Base-by-base conservation (phyloP, 1,284 basidiomycete species). In the Agaricales sp. region DNA sequence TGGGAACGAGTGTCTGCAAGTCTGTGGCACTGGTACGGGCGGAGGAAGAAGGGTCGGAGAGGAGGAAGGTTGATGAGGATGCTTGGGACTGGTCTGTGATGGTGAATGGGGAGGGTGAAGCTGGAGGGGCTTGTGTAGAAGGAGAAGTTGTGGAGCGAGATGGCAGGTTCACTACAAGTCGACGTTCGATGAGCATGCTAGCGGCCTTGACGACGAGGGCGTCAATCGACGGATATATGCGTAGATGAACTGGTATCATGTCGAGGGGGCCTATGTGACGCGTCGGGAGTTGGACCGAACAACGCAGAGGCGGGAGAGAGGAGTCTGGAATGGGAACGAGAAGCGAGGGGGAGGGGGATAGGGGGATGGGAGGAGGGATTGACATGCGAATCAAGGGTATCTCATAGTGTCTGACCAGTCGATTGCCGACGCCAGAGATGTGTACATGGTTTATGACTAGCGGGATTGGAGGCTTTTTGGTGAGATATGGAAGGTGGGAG, bases 331-430 rank as follows among this genome's bases (percentile, higher is more conserved):
- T 58, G 52, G 63, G 56, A 8, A 41, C 39, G 4, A 41, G 39
- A 6, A 41, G 39, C 6, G 39, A 41, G 13, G 39, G 39, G 60
- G 61, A 54, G 51, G 59, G 59, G 53, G 64, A 55, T 38, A 54
- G 57, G 49, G 57, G 63, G 46, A 63, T 64, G 50, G 55, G 60
- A 24, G 62, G 57, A 1, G 77, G 77, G 1, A 71, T 57, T 59
- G 83, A 82, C 57, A 82, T 82, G 45, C 86, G 79, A 25, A 81
- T 60, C 43, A 88, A 70, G 30, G 75, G 71, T 2, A 89, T 67
- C 43, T 87, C 83, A 53, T 76, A 80, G 60, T 82, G 74, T 60
- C 78, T 83, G 41, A 80, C 61, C 59, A 80, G 75, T 48, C 82
- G 78, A 38, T 69, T 70, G 52, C 87, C 87, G 22, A 89, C 72